A percentile compares a stretch with the other conserved stretches of the same genome.
Evolutionary conservation across 2,329 filamentous ascomycete genomes (phyloP).

Genomic region (Cercospora janseana): DNA sequence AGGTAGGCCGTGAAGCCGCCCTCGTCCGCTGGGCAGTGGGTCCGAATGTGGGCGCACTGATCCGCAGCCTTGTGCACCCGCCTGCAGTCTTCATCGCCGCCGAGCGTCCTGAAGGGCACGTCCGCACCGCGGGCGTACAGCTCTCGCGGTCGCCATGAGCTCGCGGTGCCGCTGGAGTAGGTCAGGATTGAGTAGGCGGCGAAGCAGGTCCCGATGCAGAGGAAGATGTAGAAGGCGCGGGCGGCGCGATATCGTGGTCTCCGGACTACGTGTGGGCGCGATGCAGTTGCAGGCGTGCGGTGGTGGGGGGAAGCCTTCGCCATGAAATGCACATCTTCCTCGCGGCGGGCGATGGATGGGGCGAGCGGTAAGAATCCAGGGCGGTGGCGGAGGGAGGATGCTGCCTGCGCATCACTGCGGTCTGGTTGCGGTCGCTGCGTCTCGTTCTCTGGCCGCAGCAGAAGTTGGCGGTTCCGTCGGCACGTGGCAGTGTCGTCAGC

Average conservation of each 20-base stretch:
- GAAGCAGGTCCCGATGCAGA: constrained; percentile 38
- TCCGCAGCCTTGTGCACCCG: constrained; percentile 73
- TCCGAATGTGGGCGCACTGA: constrained; percentile 80
- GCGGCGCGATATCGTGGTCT: constrained; percentile 41
- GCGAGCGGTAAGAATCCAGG: not conserved
- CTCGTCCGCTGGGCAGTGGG: constrained; percentile 84
- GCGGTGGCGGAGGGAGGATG: not conserved
- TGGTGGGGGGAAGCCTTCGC: constrained; percentile 10
- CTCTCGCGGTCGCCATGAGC: not conserved
- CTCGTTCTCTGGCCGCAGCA: no score
- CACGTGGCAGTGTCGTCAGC: no score
- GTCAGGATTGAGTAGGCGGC: constrained; percentile 27
- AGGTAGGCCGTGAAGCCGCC: constrained; percentile 88
- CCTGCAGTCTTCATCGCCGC: constrained; percentile 61
- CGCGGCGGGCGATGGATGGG: not conserved
- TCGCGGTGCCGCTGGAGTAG: constrained; percentile 8
- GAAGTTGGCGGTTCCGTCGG: no score
- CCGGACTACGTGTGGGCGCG: constrained; percentile 4
- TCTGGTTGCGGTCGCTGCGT: no score
- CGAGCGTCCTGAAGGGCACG: constrained; percentile 12
- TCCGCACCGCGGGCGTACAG: constrained; percentile 14
- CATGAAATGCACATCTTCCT: constrained; percentile 13
- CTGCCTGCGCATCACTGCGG: constrained; percentile 1
- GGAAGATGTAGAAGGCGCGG: constrained; percentile 48
- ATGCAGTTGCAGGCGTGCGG: constrained; percentile 6